phyloP scores from a whole-genome alignment of 2,329 filamentous ascomycete species.

The Diaporthe sp. region DNA sequence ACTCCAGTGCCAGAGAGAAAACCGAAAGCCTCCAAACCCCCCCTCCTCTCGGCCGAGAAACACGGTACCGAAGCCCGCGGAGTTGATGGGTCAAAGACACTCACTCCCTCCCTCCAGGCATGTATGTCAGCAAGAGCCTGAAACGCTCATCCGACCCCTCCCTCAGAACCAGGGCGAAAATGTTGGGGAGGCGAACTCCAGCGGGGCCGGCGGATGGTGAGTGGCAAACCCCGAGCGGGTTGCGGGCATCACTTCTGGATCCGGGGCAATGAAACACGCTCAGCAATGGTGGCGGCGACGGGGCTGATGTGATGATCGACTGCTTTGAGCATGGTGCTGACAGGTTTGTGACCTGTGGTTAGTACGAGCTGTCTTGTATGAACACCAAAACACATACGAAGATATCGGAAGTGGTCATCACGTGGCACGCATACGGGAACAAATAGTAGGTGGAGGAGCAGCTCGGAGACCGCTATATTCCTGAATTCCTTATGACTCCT shows the following conservation, averaged over 20 bases:
- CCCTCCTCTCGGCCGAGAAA: neutral
- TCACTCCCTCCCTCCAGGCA: neutral
- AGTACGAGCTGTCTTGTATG: neutral
- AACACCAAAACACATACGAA: too few relatives aligned
- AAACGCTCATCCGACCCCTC: neutral
- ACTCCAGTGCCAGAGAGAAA: too few relatives aligned
- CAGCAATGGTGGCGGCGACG: neutral
- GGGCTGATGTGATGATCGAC: neutral
- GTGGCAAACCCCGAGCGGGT: neutral
- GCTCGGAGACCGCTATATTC: neutral
- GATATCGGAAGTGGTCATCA: neutral
- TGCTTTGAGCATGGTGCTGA: neutral
- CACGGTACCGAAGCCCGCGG: neutral
- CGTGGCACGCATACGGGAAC: neutral
- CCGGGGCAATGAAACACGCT: conserved; percentile 1
- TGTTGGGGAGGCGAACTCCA: neutral
- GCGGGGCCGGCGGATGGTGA: neutral
- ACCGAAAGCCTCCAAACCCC: too few relatives aligned
- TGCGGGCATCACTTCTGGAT: neutral
- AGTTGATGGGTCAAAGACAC: neutral
- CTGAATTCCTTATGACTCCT: neutral
- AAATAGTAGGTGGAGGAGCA: neutral
- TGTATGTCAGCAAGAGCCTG: neutral
- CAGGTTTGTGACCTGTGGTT: neutral
- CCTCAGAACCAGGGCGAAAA: neutral